Base-by-base conservation (phyloP, 2,329 filamentous ascomycete species). In the Pseudogymnoascus sp. region DNA sequence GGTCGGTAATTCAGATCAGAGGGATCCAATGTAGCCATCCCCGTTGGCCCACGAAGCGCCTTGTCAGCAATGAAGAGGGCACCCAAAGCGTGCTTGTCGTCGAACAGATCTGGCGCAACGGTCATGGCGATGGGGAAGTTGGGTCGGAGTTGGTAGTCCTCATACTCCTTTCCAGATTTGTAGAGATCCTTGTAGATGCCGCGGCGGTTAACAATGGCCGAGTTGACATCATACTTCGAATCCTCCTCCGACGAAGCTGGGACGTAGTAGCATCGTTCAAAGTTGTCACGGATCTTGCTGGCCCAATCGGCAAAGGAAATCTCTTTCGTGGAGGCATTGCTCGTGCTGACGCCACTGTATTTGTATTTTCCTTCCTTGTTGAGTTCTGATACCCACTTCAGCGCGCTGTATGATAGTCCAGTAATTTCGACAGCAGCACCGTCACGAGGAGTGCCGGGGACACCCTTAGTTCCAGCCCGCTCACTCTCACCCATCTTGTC, bases 401-500 rank as follows among this genome's bases (percentile, higher is more conserved):
- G 80, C 5, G 90, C 88, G 78, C 93, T 97, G 80, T 96, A 99
- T 17, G 95, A 80, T 63, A 99, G 83, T 59, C 95, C 96, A 0
- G 88, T 96, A 72, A 99, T 97, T 75, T 99, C 95, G 63, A 99
- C 84, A 19, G 95, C 92, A 44, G 95, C 92, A 31, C 95, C 95
- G 73, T 99, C 96, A 70, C 96, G 89, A 56, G 95, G 95, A n/a
- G 95, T 99, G 7, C 93, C 95, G 0, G 95, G 96, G 19, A 96
- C 81, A 60, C 95, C 96, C 78, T 97, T 97, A 72, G 88, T 96
- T 64, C 89, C 88, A 15, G 96, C 95, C 66, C 88, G 90, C 67
- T 90, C 86, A 66, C 92, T 96, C 75, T 99, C 95, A n/a, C 95
- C 95, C 95, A 99, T 99, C 83, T 99, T 99, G 81, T 99, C 95